These are phyloP conservation scores for Mycena amicta DNA, from an alignment of 768 basidiomycete genomes.

Conservation along the genomic window DNA sequence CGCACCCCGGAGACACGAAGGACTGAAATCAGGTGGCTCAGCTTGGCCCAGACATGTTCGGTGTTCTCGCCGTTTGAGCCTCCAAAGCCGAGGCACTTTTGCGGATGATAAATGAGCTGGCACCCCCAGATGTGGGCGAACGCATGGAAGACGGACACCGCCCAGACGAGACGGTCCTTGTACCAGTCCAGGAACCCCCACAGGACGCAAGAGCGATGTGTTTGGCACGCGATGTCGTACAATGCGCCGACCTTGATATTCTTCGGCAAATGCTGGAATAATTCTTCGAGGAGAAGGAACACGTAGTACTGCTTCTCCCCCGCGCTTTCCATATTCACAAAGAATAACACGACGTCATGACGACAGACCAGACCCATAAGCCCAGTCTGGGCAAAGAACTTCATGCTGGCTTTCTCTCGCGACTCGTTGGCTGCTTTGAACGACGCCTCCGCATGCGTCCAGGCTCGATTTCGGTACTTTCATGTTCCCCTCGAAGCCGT, in stretches of 20 bases:
- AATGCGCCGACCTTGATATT: slow-evolving; percentile 21
- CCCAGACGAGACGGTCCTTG: slow-evolving; percentile 27
- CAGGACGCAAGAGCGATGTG: slow-evolving; percentile 25
- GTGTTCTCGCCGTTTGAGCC: slow-evolving; percentile 31
- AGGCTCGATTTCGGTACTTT: no score
- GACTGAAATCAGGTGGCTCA: no score
- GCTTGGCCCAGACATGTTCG: slow-evolving; percentile 33
- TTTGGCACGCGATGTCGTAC: slow-evolving; percentile 38
- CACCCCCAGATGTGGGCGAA: slow-evolving; percentile 40
- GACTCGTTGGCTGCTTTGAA: slow-evolving; percentile 29
- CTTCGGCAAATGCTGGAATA: slow-evolving; percentile 32
- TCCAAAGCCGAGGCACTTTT: slow-evolving; percentile 28
- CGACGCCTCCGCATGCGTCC: neutral
- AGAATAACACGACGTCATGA: slow-evolving; percentile 33
- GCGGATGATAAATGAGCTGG: slow-evolving; percentile 34
- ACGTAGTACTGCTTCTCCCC: no score
- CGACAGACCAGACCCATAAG: slow-evolving; percentile 38
- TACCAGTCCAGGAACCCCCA: slow-evolving; percentile 26
- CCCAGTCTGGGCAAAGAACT: slow-evolving; percentile 29
- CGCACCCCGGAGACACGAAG: no score
- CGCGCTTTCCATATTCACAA: slow-evolving; percentile 37
- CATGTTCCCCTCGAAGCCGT: no score
- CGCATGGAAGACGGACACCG: slow-evolving; percentile 32
- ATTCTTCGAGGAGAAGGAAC: slow-evolving; percentile 29
- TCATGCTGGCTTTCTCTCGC: slow-evolving; percentile 18